Evolutionary conservation across 176 grass and related monocot genomes (phyloP).

Genomic region (Zoysia pacifica): DNA sequence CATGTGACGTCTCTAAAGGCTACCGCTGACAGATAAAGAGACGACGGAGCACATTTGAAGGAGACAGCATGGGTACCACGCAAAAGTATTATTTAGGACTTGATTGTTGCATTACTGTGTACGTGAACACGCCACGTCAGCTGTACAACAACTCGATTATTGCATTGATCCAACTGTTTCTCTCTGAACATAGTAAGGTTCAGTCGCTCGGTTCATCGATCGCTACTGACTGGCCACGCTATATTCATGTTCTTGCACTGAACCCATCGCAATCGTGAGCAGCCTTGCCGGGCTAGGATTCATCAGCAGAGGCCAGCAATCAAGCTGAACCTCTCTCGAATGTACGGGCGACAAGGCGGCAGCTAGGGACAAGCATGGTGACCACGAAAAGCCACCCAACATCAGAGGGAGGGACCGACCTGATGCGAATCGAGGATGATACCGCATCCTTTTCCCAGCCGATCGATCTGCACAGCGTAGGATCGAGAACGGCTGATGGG

Average conservation of each 20-base stretch:
- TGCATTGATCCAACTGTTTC: background rate
- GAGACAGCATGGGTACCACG: slow-evolving; percentile 5
- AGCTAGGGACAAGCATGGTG: background rate
- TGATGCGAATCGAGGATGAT: background rate
- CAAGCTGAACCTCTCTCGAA: slow-evolving; percentile 26
- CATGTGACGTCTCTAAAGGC: slow-evolving; percentile 38
- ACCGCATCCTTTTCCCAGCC: background rate
- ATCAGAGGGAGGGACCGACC: background rate
- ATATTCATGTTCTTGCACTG: slow-evolving; percentile 21
- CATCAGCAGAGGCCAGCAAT: background rate
- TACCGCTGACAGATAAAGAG: background rate
- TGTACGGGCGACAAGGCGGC: background rate
- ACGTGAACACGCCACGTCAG: slow-evolving; percentile 9
- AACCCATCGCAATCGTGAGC: slow-evolving; percentile 21
- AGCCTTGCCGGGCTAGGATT: background rate
- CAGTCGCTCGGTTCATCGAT: background rate
- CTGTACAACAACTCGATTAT: background rate
- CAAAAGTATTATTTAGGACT: background rate
- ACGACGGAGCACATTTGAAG: background rate
- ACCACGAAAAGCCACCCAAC: slow-evolving; percentile 7
- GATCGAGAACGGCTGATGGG: background rate
- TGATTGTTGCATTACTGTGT: background rate
- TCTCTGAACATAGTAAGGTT: background rate
- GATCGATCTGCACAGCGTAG: background rate
- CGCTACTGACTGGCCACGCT: background rate